Base-by-base conservation (phyloP, 2,329 filamentous ascomycete genomes). In the Calonectria multiphialidica region DNA sequence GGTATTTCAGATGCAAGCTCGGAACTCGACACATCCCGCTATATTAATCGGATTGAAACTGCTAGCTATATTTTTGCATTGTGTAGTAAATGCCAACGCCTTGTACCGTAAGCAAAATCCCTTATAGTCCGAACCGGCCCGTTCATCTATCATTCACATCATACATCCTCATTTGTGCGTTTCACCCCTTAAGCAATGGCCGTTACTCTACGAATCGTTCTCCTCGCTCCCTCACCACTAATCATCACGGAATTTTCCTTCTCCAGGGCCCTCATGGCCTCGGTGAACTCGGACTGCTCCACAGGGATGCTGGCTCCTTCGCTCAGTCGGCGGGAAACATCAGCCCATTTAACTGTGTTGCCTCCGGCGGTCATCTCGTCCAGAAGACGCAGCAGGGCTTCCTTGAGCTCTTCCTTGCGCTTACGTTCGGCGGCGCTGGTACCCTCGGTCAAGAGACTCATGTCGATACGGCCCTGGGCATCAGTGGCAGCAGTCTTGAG, bases 401-500 rank as follows among this genome's bases (percentile, higher is more conserved):
- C 91, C 88, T 97, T 98, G 80, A 99, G 86, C 82, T 98, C 96
- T 45, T 93, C 92, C 81, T 93, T 94, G 75, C 95, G 88, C 81
- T 94, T 92, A 63, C 97, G 89, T 83, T 98, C 97, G n/a, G 92
- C 92, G 0, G 95, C 92, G 78, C 93, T 95, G 2, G 95, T 97
- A n/a, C 97, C 97, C 81, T 98, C 97, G 0, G 96, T 98, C 74
- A 99, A 88, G 61, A 99, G 87, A 68, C 94, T 94, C 97, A 99
- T 98, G 82, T 99, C 97, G 80, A 99, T 98, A 70, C 98, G 89
- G 68, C 97, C 97, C 78, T 98, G 90, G 0, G 95, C 87, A 82
- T 99, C 97, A 0, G 97, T 99, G n/a, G 97, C 97, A 0, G 96
- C 95, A 75, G 98, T 97, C 88, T 98, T 98, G 81, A 99, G 91